A percentile compares a stretch with the other conserved stretches of the same genome.
Conservation (phyloP, 2,329 filamentous ascomycete species). For the Aureobasidium sp. region DNA sequence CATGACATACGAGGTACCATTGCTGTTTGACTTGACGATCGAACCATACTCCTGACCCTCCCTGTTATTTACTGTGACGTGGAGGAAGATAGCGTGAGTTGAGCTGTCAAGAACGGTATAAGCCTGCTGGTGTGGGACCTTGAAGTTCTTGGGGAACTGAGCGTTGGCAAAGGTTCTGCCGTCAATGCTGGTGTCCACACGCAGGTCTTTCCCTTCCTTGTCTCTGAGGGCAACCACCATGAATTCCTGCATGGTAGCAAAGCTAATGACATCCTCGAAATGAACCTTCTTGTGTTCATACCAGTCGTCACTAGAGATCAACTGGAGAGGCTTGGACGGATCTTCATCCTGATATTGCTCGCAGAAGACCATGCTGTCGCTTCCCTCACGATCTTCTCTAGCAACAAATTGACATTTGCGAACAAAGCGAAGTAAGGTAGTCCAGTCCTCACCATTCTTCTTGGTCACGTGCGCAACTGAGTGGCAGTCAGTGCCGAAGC, state of each 20-base stretch:
- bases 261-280: constrained; percentile 69
- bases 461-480: constrained; percentile 67
- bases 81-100: constrained; percentile 88
- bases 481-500: constrained; percentile 54
- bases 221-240: constrained; percentile 75
- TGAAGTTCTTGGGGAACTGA: constrained; percentile 78
- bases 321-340: constrained; percentile 52
- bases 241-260: constrained; percentile 94
- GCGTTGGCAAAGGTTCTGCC: constrained; percentile 75
- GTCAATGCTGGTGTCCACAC: constrained; percentile 77
- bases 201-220: constrained; percentile 60
- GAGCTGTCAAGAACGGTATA: constrained; percentile 95
- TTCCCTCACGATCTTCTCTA: constrained; percentile 50
- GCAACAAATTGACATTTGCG: constrained; percentile 83
- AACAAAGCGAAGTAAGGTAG: constrained; percentile 65
- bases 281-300: constrained; percentile 60
- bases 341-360: constrained; percentile 59
- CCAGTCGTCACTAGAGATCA: constrained; percentile 73
- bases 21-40: constrained; percentile 97
- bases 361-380: constrained; percentile 58
- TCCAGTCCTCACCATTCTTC: constrained; percentile 74
- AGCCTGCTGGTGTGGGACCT: constrained; percentile 67
- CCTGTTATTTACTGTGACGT: constrained; percentile 70
- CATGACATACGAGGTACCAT: constrained; percentile 89
- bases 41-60: constrained; percentile 67